Base-by-base conservation (phyloP, 352 stramenopile genomes). In the Pythium periplocum region DNA sequence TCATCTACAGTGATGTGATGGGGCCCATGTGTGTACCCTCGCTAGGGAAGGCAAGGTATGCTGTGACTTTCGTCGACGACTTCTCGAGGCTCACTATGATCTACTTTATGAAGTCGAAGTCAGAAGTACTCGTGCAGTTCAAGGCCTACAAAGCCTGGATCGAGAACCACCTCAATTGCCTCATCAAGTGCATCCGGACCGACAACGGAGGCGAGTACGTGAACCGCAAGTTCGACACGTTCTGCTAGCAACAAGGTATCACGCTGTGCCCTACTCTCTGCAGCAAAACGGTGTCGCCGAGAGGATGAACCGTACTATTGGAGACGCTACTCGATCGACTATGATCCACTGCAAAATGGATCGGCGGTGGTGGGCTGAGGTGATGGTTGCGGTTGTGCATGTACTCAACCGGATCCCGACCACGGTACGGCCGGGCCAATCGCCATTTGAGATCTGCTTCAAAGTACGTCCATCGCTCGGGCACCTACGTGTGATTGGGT, bases 1-100 rank as follows among this genome's bases (percentile, higher is more conserved):
- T 66, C 32, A 37, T 67, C 8, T 47, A 67, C 33, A 57, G 31
- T 4, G 59, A 67, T 43, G 8, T 67, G 8, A 47, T 59, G 30
- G 59, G 54, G 2, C 48, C 54, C 5, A 67, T 58, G 53, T 12
- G 6, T 1, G 10, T 8, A 4, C 10, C 12, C 5, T 53, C 48
- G 7, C 4, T 2, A 2, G 37, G 44, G 5, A 35, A 45, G 7
- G 34, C 37, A 4, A 36, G 42, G 38, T 62, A 67, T 32, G 9
- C 39, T 3, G 37, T 62, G 2, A 45, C 17, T 3, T 67, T 67
- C n/a, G 38, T 52, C 1, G 59, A 62, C 17, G 59, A 62, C 37
- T 67, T 46, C 48, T 54, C 48, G 8, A 26, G 59, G 2, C 31
- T 37, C 17, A 34, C 47, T 2, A 33, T 33, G 4, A 4, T 57